Evolutionary conservation across 163 green algal genomes (phyloP).

Genomic region (Scenedesmus sp.): DNA sequence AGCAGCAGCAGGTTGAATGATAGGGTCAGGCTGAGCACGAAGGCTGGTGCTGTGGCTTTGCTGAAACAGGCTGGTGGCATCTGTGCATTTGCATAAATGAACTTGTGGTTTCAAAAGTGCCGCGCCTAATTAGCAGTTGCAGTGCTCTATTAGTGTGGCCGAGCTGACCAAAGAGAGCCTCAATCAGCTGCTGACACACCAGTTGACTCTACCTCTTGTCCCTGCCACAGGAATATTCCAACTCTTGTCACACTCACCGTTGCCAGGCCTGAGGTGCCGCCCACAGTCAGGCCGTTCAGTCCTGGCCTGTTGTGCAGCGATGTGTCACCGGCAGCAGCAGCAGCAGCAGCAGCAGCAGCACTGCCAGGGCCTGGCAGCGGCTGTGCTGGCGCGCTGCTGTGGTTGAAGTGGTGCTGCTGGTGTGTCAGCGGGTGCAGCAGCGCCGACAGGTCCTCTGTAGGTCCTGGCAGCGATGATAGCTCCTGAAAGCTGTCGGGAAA

Average conservation of each 20-base stretch:
- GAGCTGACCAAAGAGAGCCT: not conserved
- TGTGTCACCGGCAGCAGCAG: not conserved
- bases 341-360: not conserved
- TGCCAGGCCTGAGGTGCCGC: not conserved
- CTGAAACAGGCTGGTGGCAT: too few species aligned
- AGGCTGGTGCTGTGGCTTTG: too few species aligned
- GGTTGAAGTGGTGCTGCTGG: not conserved
- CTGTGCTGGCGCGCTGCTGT: not conserved
- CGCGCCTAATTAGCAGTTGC: too few species aligned
- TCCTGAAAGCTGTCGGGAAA: not conserved
- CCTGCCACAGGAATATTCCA: not conserved
- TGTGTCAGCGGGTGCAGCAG: constrained; percentile 11
- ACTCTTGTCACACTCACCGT: not conserved
- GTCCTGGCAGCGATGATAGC: not conserved
- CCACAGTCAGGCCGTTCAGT: constrained; percentile 57
- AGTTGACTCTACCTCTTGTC: not conserved
- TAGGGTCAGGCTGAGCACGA: not conserved
- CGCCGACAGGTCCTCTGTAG: not conserved
- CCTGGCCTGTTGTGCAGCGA: constrained; percentile 53
- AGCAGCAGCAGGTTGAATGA: not conserved
- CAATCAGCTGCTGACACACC: not conserved
- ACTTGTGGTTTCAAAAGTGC: too few species aligned
- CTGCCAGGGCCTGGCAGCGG: not conserved
- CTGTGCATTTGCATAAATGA: too few species aligned
- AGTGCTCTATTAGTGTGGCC: too few species aligned